Percentiles rank a stretch among this genome's conserved stretches.
phyloP scores from a whole-genome alignment of 768 basidiomycete species.

The Rhodocollybia butyracea region DNA sequence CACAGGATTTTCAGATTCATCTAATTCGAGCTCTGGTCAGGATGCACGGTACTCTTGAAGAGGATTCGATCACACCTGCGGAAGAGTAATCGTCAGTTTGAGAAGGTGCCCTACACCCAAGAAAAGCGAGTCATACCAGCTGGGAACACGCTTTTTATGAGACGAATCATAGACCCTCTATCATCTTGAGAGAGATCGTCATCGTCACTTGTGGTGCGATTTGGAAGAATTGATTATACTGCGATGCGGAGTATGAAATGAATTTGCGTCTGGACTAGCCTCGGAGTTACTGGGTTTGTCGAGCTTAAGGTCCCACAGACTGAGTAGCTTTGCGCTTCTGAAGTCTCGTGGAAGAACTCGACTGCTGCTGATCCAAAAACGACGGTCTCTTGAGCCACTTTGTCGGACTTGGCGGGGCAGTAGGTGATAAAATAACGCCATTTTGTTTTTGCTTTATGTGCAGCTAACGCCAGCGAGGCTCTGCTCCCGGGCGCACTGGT shows the following conservation, averaged over 20 bases:
- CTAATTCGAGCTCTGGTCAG: conserved; percentile 40
- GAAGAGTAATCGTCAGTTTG: neutral
- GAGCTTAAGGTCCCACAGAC: conserved; percentile 8
- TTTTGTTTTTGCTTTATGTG: conserved; percentile 53
- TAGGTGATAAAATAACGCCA: conserved; percentile 44
- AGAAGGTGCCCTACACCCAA: neutral
- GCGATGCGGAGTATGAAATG: conserved; percentile 23
- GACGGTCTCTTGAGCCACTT: conserved; percentile 26
- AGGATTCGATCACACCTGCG: conserved; percentile 83
- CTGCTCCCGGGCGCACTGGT: conserved; percentile 30
- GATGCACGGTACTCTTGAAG: conserved; percentile 70
- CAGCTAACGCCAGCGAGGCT: conserved; percentile 36
- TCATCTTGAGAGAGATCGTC: conserved; percentile 40
- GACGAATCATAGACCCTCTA: conserved; percentile 80
- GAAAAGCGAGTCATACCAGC: conserved; percentile 52
- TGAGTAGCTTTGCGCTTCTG: neutral
- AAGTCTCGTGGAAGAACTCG: neutral
- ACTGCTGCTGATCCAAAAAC: conserved; percentile 6
- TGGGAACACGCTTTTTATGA: conserved; percentile 77
- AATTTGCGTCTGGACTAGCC: conserved; percentile 13
- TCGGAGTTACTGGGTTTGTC: neutral
- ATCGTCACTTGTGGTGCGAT: conserved; percentile 32
- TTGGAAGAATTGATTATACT: conserved; percentile 31
- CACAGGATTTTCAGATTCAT: conserved; percentile 25
- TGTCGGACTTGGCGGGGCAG: conserved; percentile 27